These are phyloP conservation scores for Pistacia atlantica DNA, from an alignment of 345 rosid species.

Conservation along the genomic window DNA sequence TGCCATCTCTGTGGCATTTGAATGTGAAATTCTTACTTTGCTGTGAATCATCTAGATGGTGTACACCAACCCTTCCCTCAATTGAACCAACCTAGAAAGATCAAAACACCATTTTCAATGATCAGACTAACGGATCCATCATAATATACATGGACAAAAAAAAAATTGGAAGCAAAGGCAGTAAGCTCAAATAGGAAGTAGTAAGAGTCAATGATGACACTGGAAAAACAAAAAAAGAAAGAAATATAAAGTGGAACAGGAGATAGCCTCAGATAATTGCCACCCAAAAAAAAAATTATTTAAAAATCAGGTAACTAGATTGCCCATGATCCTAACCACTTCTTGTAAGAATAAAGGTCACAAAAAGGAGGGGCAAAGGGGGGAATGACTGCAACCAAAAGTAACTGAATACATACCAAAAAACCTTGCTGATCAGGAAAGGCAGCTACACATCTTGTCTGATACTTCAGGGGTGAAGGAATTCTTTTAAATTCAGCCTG, in stretches of 20 bases:
- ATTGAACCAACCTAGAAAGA: slow-evolving; percentile 84
- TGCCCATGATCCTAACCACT: no score
- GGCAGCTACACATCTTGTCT: slow-evolving; percentile 93
- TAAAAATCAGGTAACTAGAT: not conserved
- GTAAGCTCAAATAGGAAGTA: not conserved
- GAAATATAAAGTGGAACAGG: not conserved
- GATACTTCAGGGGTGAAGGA: slow-evolving; percentile 86
- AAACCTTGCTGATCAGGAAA: slow-evolving; percentile 99
- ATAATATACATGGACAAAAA: not conserved
- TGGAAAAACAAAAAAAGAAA: not conserved
- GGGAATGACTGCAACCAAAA: not conserved
- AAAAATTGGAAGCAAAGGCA: slow-evolving; percentile 3
- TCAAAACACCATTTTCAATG: slow-evolving; percentile 23
- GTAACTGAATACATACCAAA: slow-evolving; percentile 52
- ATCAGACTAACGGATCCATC: not conserved
- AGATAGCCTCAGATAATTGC: not conserved
- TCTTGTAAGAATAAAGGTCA: not conserved
- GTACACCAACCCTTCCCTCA: slow-evolving; percentile 98
- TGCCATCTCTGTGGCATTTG: slow-evolving; percentile 94
- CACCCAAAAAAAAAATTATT: not conserved
- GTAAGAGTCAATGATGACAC: not conserved
- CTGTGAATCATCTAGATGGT: slow-evolving; percentile 91
- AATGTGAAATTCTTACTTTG: slow-evolving; percentile 88
- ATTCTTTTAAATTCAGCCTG: slow-evolving; percentile 93
- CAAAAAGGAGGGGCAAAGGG: not conserved